Conservation (phyloP, 2,329 filamentous ascomycete species). For the Dothiorella sarmentorum region DNA sequence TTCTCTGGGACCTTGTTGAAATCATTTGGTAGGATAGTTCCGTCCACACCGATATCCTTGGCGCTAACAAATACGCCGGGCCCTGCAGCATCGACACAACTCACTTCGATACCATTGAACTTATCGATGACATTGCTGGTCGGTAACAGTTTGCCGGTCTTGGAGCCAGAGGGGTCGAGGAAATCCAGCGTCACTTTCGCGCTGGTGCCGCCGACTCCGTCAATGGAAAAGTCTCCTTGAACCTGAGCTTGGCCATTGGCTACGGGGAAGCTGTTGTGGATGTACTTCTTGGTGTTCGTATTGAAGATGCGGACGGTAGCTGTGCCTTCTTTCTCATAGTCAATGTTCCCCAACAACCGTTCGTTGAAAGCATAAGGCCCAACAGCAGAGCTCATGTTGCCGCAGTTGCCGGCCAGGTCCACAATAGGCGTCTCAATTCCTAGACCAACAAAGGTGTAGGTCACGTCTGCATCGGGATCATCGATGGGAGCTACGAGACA, state of each 20-base stretch:
- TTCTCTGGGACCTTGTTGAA: constrained; percentile 47
- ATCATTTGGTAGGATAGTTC: constrained; percentile 48
- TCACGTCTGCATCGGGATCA: constrained; percentile 54
- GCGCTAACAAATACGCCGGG: constrained; percentile 59
- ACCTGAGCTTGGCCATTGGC: constrained; percentile 47
- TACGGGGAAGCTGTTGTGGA: constrained; percentile 57
- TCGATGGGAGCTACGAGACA: constrained; percentile 59
- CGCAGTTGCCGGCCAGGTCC: constrained; percentile 68
- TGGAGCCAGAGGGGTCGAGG: constrained; percentile 58
- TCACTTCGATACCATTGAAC: constrained; percentile 31
- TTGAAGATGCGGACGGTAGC: constrained; percentile 62
- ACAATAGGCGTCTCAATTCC: constrained; percentile 60
- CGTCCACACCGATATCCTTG: constrained; percentile 45
- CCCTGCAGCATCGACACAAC: constrained; percentile 60
- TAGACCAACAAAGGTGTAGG: constrained; percentile 70
- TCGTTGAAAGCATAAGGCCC: constrained; percentile 56
- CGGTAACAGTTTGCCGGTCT: constrained; percentile 60
- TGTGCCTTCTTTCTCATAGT: constrained; percentile 29
- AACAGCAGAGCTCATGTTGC: constrained; percentile 68
- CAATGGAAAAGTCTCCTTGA: constrained; percentile 57
- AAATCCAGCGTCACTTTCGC: constrained; percentile 60
- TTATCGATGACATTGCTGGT: constrained; percentile 49
- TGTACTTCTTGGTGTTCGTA: constrained; percentile 67
- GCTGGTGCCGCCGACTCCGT: constrained; percentile 59
- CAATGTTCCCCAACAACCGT: constrained; percentile 17